Conservation (phyloP, 2,329 filamentous ascomycete genomes). For the Pyrenophora tritici-repentis region DNA sequence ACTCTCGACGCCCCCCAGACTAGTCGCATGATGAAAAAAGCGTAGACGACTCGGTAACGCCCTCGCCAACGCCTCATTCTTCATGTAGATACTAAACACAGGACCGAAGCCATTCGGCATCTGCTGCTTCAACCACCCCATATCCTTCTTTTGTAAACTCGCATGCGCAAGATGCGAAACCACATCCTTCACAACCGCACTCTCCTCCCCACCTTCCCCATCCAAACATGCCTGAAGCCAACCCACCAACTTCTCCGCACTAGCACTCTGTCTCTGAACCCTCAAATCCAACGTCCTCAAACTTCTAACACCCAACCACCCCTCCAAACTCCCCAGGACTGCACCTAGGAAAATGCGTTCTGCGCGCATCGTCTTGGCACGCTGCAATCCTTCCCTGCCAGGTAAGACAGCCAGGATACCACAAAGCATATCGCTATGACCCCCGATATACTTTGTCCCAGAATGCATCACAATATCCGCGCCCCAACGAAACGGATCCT, state of each 20-base stretch:
- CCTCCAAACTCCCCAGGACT: constrained; percentile 87
- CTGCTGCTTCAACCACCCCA: constrained; percentile 75
- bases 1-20: constrained; percentile 90
- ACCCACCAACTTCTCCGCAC: constrained; percentile 68
- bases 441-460: constrained; percentile 95
- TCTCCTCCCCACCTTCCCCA: constrained; percentile 47
- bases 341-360: constrained; percentile 80
- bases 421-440: constrained; percentile 91
- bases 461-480: constrained; percentile 90
- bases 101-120: constrained; percentile 92
- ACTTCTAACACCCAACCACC: constrained; percentile 88
- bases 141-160: constrained; percentile 71
- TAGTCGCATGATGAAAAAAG: constrained; percentile 94
- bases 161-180: constrained; percentile 74
- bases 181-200: constrained; percentile 55
- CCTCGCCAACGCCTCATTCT: constrained; percentile 64
- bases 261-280: constrained; percentile 75
- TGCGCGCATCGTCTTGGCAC: constrained; percentile 57
- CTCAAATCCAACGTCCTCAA: constrained; percentile 84
- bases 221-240: constrained; percentile 67
- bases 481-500: constrained; percentile 81
- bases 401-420: constrained; percentile 74
- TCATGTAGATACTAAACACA: constrained; percentile 78
- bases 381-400: constrained; percentile 26
- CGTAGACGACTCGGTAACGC: constrained; percentile 75